Evolutionary conservation across 305 asterid genomes (phyloP), one percentile per base, ranked within the genome.

Genomic region (Andrographis paniculata): DNA sequence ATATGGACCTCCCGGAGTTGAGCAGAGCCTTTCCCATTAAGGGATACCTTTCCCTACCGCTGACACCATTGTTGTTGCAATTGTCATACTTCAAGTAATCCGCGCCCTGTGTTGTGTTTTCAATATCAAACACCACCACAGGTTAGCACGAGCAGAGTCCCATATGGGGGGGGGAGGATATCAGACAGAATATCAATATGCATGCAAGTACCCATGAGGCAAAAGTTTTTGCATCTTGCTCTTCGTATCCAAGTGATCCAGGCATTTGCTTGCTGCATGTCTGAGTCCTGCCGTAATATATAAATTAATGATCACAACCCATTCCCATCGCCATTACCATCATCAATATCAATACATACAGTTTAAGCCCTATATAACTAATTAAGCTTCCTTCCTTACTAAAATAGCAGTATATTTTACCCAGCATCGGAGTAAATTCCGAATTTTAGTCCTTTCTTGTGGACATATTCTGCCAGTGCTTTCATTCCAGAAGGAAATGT

Each of bases 11-110:
- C 74, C 99, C 96, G 1, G 96, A 86, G 50, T 70, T 77, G 39
- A 52, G 73, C 48, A 91, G 66, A 53, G 99, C 99, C 50, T 86
- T 83, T 42, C 76, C 64, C 99, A 91, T 91, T 17, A 33, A 42
- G 3, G 84, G 80, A 12, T 69, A 86, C 94, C 96, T 77, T n/a
- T 83, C 72, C 67, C 71, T 87, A 5, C 89, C 64, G 63, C 77
- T 70, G 38, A 60, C 60, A 10, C 61, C 41, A 4, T 78, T 55
- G 74, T 75, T 64, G 76, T 76, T 74, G 52, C 99, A 91, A 22
- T 91, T 91, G 52, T 83, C 99, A 40, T 91, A 91, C 75, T 91
- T 91, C 74, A 91, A 64, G 82, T 91, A 91, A 72, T 91, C 96
- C 16, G 83, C 69, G 14, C 81, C 99, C 98, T 86, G 67, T 48